These are phyloP conservation scores for Nannochloropsis gaditana DNA, from an alignment of 108 stramenopile species.

Conservation along the genomic window DNA sequence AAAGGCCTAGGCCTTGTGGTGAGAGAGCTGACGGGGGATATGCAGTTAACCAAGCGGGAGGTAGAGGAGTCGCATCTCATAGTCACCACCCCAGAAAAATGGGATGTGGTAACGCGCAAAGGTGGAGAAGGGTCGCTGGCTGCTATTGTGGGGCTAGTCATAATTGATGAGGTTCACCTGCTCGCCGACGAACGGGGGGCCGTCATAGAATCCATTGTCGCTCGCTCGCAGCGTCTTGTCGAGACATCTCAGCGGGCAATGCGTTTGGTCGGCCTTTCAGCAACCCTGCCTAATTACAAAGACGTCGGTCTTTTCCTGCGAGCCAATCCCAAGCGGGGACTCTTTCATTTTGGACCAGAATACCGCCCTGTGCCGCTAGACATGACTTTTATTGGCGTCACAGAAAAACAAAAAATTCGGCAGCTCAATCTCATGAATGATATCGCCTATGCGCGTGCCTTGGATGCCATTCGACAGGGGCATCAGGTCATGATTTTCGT, in stretches of 20 bases:
- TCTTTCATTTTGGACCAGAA: constrained; percentile 91
- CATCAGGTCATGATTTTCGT: constrained; percentile 99
- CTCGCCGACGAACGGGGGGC: constrained; percentile 97
- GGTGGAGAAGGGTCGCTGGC: constrained; percentile 66
- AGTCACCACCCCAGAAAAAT: constrained; percentile 91
- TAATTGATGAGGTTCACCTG: constrained; percentile 95
- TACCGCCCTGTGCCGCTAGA: constrained; percentile 95
- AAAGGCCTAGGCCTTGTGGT: constrained; percentile 72
- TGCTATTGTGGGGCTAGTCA: constrained; percentile 82
- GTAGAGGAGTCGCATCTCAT: constrained; percentile 81
- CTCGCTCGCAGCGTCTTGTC: constrained; percentile 84
- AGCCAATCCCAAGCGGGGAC: constrained; percentile 57
- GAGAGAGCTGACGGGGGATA: constrained; percentile 94
- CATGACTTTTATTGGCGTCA: constrained; percentile 91
- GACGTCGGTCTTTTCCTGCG: constrained; percentile 79
- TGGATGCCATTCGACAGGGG: constrained; percentile 75
- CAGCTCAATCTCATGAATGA: constrained; percentile 81
- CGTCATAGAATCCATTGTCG: constrained; percentile 95
- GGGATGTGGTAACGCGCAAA: constrained; percentile 69
- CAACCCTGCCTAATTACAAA: constrained; percentile 93
- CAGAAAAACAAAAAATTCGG: constrained; percentile 64
- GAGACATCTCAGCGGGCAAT: constrained; percentile 82
- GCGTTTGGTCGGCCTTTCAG: constrained; percentile 93
- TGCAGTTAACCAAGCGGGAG: constrained; percentile 88
- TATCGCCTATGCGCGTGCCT: constrained; percentile 75